These are phyloP conservation scores for Aspergillus ustus DNA, from an alignment of 2,329 filamentous ascomycete genomes.

Conservation along the genomic window DNA sequence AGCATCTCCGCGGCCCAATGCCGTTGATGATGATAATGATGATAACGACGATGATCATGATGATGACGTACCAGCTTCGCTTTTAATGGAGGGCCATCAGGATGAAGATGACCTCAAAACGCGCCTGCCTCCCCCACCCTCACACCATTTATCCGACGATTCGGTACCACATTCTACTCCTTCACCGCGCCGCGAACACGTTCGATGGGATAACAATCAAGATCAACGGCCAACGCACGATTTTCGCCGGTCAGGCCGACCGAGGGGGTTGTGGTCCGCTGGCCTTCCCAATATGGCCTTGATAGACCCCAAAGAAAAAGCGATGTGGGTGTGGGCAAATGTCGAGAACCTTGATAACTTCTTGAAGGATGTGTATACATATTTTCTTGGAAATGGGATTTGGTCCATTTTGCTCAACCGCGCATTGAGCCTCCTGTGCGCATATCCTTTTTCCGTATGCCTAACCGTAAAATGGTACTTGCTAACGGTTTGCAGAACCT, in stretches of 20 bases:
- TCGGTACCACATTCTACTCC: conserved; percentile 41
- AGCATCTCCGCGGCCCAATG: conserved; percentile 38
- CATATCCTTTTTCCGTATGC: conserved; percentile 19
- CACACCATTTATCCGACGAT: conserved; percentile 30
- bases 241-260: conserved; percentile 23
- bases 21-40: conserved; percentile 61
- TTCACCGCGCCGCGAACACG: conserved; percentile 47
- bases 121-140: conserved; percentile 43
- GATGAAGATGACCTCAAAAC: conserved; percentile 43
- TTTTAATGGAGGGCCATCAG: conserved; percentile 61
- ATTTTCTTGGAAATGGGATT: conserved; percentile 81
- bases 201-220: conserved; percentile 57
- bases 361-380: conserved; percentile 82
- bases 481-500: conserved; percentile 60
- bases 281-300: conserved; percentile 43
- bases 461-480: not conserved
- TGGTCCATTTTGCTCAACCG: conserved; percentile 81
- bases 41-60: conserved; percentile 56
- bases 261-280: conserved; percentile 31
- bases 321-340: conserved; percentile 92
- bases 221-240: conserved; percentile 46
- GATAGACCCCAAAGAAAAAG: conserved; percentile 71
- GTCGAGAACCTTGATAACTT: conserved; percentile 88
- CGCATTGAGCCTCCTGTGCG: conserved; percentile 73
- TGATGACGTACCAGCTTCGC: conserved; percentile 67